Percentiles rank a stretch among this genome's conserved stretches.
Evolutionary conservation across 495 filamentous ascomycete genomes (phyloP).

Genomic region (Astrothelium macrocarpum): DNA sequence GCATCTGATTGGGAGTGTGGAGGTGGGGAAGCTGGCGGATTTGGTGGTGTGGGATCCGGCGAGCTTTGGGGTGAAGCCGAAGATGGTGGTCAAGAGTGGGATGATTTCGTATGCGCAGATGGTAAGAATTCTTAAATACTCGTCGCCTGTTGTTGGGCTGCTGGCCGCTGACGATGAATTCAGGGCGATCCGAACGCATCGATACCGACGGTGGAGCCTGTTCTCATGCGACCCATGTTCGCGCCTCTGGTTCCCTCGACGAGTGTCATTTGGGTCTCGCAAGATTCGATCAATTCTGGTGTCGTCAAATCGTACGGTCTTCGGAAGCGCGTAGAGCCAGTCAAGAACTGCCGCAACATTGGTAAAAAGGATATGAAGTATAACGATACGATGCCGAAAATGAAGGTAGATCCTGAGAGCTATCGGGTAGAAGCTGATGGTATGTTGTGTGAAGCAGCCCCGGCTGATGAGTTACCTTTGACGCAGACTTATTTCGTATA

Average conservation of each 20-base stretch:
- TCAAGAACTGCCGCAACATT: conserved; percentile 68
- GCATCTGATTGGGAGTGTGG: conserved; percentile 79
- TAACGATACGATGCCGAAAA: conserved; percentile 79
- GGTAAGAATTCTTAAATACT: conserved; percentile 52
- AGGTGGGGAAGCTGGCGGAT: conserved; percentile 87
- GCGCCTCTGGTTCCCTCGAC: conserved; percentile 59
- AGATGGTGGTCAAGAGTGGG: conserved; percentile 76
- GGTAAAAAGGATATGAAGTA: conserved; percentile 91
- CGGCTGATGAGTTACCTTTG: conserved; percentile 62
- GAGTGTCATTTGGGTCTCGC: conserved; percentile 76
- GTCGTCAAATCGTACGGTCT: conserved; percentile 61
- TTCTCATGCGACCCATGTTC: conserved; percentile 84
- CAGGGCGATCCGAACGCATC: conserved; percentile 90
- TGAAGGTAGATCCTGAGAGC: conserved; percentile 88
- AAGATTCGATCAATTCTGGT: conserved; percentile 56
- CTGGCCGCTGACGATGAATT: background rate
- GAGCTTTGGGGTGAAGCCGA: conserved; percentile 84
- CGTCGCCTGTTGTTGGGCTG: conserved; percentile 2
- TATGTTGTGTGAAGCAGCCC: conserved; percentile 61
- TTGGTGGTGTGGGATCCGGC: conserved; percentile 80
- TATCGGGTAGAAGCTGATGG: conserved; percentile 90
- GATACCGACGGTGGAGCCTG: conserved; percentile 81
- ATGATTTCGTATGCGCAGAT: conserved; percentile 82
- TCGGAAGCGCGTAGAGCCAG: conserved; percentile 70
- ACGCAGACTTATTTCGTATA: conserved; percentile 77